Evolutionary conservation across 1,139 yeast species (phyloP).

Genomic region (Keqinozyma sinolaborantium): DNA sequence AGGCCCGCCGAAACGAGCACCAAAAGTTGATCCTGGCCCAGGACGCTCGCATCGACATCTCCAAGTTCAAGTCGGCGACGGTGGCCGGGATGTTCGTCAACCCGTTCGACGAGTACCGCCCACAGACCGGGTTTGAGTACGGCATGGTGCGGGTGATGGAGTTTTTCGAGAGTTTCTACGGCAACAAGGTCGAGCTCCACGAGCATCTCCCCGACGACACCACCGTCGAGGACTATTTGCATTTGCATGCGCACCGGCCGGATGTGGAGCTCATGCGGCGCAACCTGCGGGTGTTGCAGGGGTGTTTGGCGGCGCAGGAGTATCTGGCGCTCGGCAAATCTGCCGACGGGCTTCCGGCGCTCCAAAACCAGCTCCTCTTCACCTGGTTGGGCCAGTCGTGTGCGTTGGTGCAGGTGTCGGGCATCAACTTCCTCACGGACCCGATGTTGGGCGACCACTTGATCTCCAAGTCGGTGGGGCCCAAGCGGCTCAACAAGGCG

Average conservation of each 20-base stretch:
- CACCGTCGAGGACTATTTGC: slow-evolving; percentile 52
- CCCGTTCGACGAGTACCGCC: slow-evolving; percentile 88
- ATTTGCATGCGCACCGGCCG: slow-evolving; percentile 47
- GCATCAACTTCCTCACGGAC: slow-evolving; percentile 76
- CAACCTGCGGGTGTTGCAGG: slow-evolving; percentile 27
- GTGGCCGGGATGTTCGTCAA: slow-evolving; percentile 82
- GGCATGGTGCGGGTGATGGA: slow-evolving; percentile 68
- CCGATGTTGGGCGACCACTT: slow-evolving; percentile 75
- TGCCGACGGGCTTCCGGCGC: slow-evolving; percentile 17
- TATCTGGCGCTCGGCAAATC: slow-evolving; percentile 13
- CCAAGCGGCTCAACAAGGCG: slow-evolving; percentile 70
- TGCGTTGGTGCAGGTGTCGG: slow-evolving; percentile 66
- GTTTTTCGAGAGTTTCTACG: slow-evolving; percentile 59
- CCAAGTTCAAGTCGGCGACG: slow-evolving; percentile 46
- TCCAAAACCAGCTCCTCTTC: slow-evolving; percentile 52
- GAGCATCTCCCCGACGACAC: slow-evolving; percentile 44
- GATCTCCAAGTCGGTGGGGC: slow-evolving; percentile 66
- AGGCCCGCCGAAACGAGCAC: slow-evolving; percentile 43
- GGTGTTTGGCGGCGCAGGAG: slow-evolving; percentile 20
- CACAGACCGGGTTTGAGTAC: slow-evolving; percentile 87
- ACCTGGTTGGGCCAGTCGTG: slow-evolving; percentile 97
- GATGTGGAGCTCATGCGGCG: slow-evolving; percentile 42
- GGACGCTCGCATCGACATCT: slow-evolving; percentile 16
- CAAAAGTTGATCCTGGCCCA: slow-evolving; percentile 8
- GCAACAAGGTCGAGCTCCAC: slow-evolving; percentile 54